Evolutionary conservation across 352 stramenopile genomes (phyloP).

Genomic region (Globisporangium abappressorium): DNA sequence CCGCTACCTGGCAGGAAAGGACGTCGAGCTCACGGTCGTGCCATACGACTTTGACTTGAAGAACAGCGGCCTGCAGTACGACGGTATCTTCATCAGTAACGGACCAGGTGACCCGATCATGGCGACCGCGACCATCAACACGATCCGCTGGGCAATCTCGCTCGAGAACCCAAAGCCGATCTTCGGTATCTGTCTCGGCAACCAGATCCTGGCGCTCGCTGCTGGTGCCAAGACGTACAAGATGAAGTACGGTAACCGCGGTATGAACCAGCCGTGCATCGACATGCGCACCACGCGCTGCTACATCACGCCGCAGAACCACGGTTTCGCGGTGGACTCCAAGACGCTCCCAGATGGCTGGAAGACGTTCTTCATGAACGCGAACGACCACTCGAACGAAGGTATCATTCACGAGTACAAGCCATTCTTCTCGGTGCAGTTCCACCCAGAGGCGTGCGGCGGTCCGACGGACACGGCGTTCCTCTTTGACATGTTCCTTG

Average conservation of each 20-base stretch:
- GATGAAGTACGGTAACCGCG: constrained; percentile 98
- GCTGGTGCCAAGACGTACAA: constrained; percentile 96
- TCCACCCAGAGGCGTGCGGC: constrained; percentile 96
- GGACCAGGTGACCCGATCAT: constrained; percentile 97
- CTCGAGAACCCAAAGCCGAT: constrained; percentile 91
- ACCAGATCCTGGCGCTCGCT: constrained; percentile 95
- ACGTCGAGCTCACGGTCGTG: constrained; percentile 93
- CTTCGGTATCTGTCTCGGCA: constrained; percentile 99
- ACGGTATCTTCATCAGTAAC: constrained; percentile 98
- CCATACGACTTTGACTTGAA: constrained; percentile 92
- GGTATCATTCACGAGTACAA: constrained; percentile 97
- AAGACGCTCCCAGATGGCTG: constrained; percentile 91
- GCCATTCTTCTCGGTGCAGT: constrained; percentile 98
- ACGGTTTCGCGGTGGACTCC: constrained; percentile 96
- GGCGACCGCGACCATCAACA: constrained; percentile 85
- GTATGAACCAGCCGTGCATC: constrained; percentile 98
- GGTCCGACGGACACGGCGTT: constrained; percentile 96
- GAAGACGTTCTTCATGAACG: constrained; percentile 98
- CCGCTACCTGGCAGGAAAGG: constrained; percentile 91
- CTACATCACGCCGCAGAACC: constrained; percentile 99
- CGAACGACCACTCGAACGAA: constrained; percentile 99
- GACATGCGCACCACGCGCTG: constrained; percentile 95
- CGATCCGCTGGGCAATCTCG: constrained; percentile 88
- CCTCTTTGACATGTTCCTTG: constrained; percentile 98
- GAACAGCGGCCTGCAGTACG: constrained; percentile 89